A percentile compares a stretch with the other conserved stretches of the same genome.
phyloP scores from a whole-genome alignment of 2,329 filamentous ascomycete species.

The Calonectria crousiana region DNA sequence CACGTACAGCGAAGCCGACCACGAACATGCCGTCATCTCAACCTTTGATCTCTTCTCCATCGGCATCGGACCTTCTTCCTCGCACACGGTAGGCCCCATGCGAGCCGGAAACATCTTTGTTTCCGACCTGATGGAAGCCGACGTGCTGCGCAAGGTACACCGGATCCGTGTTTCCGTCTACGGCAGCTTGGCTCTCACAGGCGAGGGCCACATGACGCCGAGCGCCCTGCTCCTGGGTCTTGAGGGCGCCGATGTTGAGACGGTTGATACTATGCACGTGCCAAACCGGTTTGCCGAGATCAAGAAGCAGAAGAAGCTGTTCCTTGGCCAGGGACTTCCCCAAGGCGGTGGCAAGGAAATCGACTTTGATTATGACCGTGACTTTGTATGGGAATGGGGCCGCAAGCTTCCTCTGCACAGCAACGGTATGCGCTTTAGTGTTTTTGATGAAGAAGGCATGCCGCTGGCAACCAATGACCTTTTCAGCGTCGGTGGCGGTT shows the following conservation, averaged over 20 bases:
- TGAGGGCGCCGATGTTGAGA: conserved; percentile 62
- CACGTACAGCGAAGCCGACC: conserved; percentile 62
- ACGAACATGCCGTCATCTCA: conserved; percentile 65
- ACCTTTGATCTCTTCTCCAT: conserved; percentile 66
- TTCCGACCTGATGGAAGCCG: conserved; percentile 59
- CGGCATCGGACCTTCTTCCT: conserved; percentile 64
- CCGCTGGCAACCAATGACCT: conserved; percentile 63
- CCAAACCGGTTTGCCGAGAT: conserved; percentile 60
- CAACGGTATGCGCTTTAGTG: conserved; percentile 65
- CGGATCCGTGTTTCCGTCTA: conserved; percentile 63
- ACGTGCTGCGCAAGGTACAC: conserved; percentile 58
- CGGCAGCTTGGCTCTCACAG: conserved; percentile 63
- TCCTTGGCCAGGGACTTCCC: conserved; percentile 56
- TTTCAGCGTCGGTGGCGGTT: conserved; percentile 65
- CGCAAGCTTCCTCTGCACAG: conserved; percentile 64
- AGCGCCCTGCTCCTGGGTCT: conserved; percentile 63
- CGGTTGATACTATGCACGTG: conserved; percentile 62
- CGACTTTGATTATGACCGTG: conserved; percentile 61
- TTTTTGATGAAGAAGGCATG: conserved; percentile 60
- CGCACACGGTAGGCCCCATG: conserved; percentile 65
- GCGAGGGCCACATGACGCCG: conserved; percentile 65
- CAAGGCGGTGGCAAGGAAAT: conserved; percentile 58
- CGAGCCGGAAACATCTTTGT: conserved; percentile 65
- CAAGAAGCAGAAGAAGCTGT: conserved; percentile 58
- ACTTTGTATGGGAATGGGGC: conserved; percentile 65